Conservation (phyloP, 140 eudicot species). For the Erigeron philadelphicus region DNA sequence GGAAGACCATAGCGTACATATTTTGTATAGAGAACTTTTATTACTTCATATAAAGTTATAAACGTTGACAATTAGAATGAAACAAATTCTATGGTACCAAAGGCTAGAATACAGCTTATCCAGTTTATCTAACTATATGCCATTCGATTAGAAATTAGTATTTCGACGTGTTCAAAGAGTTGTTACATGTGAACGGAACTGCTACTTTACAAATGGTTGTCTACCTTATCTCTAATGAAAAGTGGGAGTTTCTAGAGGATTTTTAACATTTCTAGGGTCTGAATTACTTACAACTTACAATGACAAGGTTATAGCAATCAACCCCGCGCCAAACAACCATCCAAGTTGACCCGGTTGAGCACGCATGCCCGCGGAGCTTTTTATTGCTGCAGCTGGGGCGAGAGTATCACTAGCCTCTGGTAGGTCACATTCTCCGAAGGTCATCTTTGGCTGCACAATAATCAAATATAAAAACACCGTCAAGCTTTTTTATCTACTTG, state of each 20-base stretch:
- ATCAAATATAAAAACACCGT: background rate
- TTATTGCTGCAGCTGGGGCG: conserved; percentile 21
- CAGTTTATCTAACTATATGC: background rate
- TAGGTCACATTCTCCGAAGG: conserved; percentile 47
- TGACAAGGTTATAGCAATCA: conserved; percentile 23
- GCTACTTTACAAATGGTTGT: conserved; percentile 4
- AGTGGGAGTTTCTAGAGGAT: background rate
- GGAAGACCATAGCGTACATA: background rate
- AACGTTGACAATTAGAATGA: background rate
- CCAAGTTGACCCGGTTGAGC: conserved; percentile 21
- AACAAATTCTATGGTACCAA: background rate
- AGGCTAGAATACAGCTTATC: background rate
- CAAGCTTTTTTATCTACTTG: background rate
- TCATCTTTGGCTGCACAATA: conserved; percentile 54
- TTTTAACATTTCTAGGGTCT: conserved; percentile 19
- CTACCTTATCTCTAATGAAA: conserved; percentile 10
- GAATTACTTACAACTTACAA: conserved; percentile 20
- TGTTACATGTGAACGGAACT: conserved; percentile 1
- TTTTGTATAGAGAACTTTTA: too few relatives aligned
- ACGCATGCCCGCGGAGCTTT: conserved; percentile 26
- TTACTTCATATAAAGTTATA: too few relatives aligned
- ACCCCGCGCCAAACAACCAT: conserved; percentile 34
- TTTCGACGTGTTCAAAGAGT: background rate
- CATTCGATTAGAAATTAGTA: background rate
- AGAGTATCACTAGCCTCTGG: conserved; percentile 36